A percentile compares a stretch with the other conserved stretches of the same genome.
Conservation (phyloP, 306 rosid species). For the Ceratonia siliqua region DNA sequence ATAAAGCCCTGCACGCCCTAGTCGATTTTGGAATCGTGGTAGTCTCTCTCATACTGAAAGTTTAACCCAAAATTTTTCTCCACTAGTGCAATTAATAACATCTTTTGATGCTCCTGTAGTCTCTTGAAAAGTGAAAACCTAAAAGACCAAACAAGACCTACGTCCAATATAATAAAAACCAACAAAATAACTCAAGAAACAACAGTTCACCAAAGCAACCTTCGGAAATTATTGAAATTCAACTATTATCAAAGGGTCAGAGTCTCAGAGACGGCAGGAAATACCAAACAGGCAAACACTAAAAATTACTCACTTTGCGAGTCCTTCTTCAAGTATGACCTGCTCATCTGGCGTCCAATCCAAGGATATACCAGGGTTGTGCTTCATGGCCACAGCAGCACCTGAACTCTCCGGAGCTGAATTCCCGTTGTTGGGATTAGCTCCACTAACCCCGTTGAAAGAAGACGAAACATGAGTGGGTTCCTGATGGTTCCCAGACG, state of each 20-base stretch:
- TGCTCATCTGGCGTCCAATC: conserved; percentile 93
- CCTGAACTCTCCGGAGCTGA: conserved; percentile 68
- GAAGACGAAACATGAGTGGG: conserved; percentile 69
- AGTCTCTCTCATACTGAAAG: neutral
- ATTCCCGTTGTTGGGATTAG: conserved; percentile 60
- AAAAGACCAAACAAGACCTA: conserved; percentile 13
- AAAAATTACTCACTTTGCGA: conserved; percentile 63
- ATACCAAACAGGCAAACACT: conserved; percentile 10
- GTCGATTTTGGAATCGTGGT: neutral
- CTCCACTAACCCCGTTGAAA: conserved; percentile 50
- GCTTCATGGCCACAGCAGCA: conserved; percentile 68
- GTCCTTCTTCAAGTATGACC: conserved; percentile 77
- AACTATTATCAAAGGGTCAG: neutral
- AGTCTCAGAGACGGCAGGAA: neutral
- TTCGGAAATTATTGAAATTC: neutral
- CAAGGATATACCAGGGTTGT: conserved; percentile 86
- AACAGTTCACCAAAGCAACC: neutral
- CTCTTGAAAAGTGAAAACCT: neutral
- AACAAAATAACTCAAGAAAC: neutral
- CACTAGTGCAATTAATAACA: neutral
- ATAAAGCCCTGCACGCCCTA: conserved; percentile 2
- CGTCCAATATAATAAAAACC: neutral
- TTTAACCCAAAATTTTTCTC: conserved; percentile 8
- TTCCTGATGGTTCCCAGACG: conserved; percentile 73
- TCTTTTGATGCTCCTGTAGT: neutral